These are phyloP conservation scores for Talaromyces proteolyticus DNA, from an alignment of 495 filamentous ascomycete species.

Conservation along the genomic window DNA sequence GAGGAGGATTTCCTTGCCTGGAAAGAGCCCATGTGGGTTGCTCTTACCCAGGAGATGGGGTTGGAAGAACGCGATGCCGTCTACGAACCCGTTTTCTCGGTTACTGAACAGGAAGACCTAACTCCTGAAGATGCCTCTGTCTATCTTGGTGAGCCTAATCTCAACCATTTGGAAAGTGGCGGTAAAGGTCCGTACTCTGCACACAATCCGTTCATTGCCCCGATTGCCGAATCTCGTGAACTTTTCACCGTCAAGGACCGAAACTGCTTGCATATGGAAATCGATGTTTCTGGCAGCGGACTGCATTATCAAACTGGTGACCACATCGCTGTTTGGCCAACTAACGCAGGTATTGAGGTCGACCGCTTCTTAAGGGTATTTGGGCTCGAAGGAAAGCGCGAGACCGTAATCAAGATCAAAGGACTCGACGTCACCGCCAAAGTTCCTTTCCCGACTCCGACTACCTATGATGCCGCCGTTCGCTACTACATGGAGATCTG, in stretches of 20 bases:
- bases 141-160: slow-evolving; percentile 94
- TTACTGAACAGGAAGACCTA: slow-evolving; percentile 70
- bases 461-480: slow-evolving; percentile 88
- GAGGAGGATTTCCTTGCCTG: slow-evolving; percentile 98
- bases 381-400: slow-evolving; percentile 66
- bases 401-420: slow-evolving; percentile 85
- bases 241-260: slow-evolving; percentile 86
- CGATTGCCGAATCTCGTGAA: slow-evolving; percentile 84
- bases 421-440: slow-evolving; percentile 93
- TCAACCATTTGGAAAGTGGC: slow-evolving; percentile 82
- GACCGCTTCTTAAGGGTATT: slow-evolving; percentile 82
- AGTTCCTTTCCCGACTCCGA: slow-evolving; percentile 95
- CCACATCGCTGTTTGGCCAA: slow-evolving; percentile 96
- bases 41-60: slow-evolving; percentile 71
- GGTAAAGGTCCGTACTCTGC: slow-evolving; percentile 90
- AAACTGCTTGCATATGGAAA: slow-evolving; percentile 96
- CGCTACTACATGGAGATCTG: slow-evolving; percentile 98
- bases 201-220: slow-evolving; percentile 95
- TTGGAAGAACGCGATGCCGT: slow-evolving; percentile 93
- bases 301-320: slow-evolving; percentile 93
- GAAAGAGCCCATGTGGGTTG: slow-evolving; percentile 99
- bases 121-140: slow-evolving; percentile 76
- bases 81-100: slow-evolving; percentile 88
- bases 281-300: slow-evolving; percentile 76
- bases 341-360: slow-evolving; percentile 88